Evolutionary conservation across 495 filamentous ascomycete genomes (phyloP), one percentile per base, ranked within the genome.

Genomic region (Neurospora sp.): DNA sequence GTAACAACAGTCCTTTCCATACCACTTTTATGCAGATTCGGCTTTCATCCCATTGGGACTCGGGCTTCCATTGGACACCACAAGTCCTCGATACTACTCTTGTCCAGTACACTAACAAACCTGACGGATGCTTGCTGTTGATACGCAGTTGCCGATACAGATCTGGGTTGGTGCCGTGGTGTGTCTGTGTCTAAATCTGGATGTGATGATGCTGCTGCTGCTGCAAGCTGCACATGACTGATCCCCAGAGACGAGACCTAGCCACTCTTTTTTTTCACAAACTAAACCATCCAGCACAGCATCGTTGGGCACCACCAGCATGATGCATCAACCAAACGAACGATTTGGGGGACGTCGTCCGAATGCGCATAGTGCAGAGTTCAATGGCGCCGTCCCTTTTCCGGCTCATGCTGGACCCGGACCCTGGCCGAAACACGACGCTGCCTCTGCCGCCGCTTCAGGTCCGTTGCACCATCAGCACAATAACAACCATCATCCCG

Each of bases 371-470:
- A 61, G 53, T 31, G 22, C 53, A 61, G 53, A 61, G 53, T 31
- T 61, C 22, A 61, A 61, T 65, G 16, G 35, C 40, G 39, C 16
- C 45, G 53, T 65, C 53, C 9, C 73, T 72, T 59, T 75, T 69
- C 71, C 41, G 39, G 45, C 20, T 69, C 72, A 37, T 65, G 53
- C 14, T 65, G 53, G 53, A 35, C 53, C 48, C 69, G 74, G 73
- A 75, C 78, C 79, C 74, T 75, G 79, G 80, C 72, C 75, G 77
- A 77, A 78, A 80, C 76, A 78, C 69, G 74, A 76, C 72, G 72
- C 74, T 45, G 70, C 65, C 39, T 59, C 72, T 73, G 69, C 75
- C 45, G 45, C 22, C 53, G 53, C 53, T 40, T 69, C 76, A 48
- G 42, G 73, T 65, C 18, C 70, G 70, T 75, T 76, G 73, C 79